Conservation (phyloP, 75 land plant species). For the Picea sitchensis region DNA sequence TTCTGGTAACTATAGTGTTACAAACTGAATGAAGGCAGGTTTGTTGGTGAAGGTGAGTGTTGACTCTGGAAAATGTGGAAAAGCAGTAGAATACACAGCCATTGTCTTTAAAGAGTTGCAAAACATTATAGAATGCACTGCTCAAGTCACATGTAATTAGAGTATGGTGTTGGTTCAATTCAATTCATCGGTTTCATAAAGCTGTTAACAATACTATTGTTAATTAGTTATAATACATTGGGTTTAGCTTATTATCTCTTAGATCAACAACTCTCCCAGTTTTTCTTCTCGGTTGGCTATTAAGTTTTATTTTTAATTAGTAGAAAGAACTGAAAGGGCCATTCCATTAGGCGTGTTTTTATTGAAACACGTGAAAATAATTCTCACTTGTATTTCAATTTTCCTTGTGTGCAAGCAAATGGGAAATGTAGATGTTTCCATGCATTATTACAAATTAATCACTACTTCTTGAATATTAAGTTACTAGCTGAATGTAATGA, state of each 20-base stretch:
- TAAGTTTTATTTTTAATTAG: neutral
- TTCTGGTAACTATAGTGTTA: neutral
- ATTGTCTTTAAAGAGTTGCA: neutral
- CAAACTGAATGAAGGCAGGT: neutral
- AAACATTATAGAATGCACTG: neutral
- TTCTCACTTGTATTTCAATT: too few species aligned
- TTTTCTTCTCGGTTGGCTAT: neutral
- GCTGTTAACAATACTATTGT: neutral
- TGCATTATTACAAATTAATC: neutral
- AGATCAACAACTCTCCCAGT: neutral
- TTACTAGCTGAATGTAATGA: neutral
- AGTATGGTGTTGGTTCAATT: neutral
- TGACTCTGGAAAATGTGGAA: neutral
- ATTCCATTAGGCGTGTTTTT: neutral
- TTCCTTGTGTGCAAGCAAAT: too few species aligned
- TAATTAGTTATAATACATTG: neutral
- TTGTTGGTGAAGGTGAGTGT: neutral
- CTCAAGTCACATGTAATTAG: neutral
- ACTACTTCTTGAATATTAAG: neutral
- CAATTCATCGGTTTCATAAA: neutral
- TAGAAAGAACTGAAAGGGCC: neutral
- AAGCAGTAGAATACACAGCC: neutral
- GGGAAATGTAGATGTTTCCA: neutral
- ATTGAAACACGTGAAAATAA: neutral
- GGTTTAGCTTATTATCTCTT: neutral